Evolutionary conservation across 352 stramenopile species (phyloP).

Genomic region (Phytophthora melonis): DNA sequence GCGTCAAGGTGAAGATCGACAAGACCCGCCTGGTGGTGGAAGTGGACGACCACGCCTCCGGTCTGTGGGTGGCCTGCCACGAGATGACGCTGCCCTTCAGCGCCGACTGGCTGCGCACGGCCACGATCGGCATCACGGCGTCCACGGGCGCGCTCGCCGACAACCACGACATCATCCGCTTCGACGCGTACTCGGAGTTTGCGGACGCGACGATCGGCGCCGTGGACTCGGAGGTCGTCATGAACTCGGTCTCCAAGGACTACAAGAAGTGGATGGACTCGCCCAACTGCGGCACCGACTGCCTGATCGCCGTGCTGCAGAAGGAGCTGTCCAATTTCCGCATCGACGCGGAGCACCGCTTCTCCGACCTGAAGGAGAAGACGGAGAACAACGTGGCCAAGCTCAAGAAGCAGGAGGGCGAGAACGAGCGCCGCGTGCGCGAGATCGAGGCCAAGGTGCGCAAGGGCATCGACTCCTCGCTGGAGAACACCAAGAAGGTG

Average conservation of each 20-base stretch:
- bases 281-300: slow-evolving; percentile 79
- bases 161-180: slow-evolving; percentile 88
- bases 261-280: slow-evolving; percentile 88
- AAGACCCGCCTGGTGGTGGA: slow-evolving; percentile 66
- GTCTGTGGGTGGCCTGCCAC: slow-evolving; percentile 71
- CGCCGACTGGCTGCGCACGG: slow-evolving; percentile 61
- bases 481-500: slow-evolving; percentile 70
- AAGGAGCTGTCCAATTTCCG: slow-evolving; percentile 87
- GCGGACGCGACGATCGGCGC: slow-evolving; percentile 48
- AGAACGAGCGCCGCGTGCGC: slow-evolving; percentile 78
- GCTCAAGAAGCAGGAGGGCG: slow-evolving; percentile 75
- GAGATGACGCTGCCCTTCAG: slow-evolving; percentile 73
- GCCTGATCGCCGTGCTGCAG: slow-evolving; percentile 77
- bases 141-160: slow-evolving; percentile 83
- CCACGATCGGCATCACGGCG: slow-evolving; percentile 81
- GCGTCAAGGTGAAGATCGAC: slow-evolving; percentile 82
- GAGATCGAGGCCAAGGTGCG: slow-evolving; percentile 75
- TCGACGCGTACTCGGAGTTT: slow-evolving; percentile 75
- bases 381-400: slow-evolving; percentile 84
- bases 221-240: slow-evolving; percentile 73
- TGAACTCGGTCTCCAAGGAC: slow-evolving; percentile 87
- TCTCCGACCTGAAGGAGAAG: slow-evolving; percentile 88
- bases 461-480: slow-evolving; percentile 66
- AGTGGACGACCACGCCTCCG: slow-evolving; percentile 68
- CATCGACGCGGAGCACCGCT: slow-evolving; percentile 83